These are phyloP conservation scores for Camelina laxa DNA, from an alignment of 345 rosid genomes.

Conservation along the genomic window DNA sequence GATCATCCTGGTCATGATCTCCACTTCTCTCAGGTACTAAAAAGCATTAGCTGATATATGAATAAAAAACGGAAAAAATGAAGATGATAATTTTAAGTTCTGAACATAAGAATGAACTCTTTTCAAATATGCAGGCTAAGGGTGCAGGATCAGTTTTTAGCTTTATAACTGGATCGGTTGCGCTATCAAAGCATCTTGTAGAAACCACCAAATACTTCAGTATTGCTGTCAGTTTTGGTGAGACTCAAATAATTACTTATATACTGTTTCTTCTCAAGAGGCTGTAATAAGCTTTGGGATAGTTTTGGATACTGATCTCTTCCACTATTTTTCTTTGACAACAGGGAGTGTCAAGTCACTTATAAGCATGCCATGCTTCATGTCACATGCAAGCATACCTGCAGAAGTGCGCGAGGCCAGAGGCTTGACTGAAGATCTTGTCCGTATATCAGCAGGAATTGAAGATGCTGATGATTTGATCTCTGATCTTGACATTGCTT, in stretches of 20 bases:
- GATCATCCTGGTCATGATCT: conserved; percentile 82
- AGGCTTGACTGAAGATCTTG: conserved; percentile 89
- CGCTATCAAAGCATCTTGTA: conserved; percentile 85
- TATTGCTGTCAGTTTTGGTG: conserved; percentile 97
- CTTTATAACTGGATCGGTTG: conserved; percentile 87
- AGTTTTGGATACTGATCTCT: conserved; percentile 8
- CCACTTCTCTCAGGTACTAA: conserved; percentile 85
- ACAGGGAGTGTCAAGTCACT: conserved; percentile 95
- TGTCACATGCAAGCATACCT: conserved; percentile 98
- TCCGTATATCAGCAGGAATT: conserved; percentile 88
- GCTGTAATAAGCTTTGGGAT: not conserved
- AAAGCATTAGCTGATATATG: not conserved
- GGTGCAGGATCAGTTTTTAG: conserved; percentile 98
- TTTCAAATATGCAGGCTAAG: conserved; percentile 62
- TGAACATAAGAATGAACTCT: not conserved
- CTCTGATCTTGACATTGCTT: conserved; percentile 77
- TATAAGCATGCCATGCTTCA: conserved; percentile 97
- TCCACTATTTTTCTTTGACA: conserved; percentile 19
- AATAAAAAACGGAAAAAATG: not conserved
- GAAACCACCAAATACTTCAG: conserved; percentile 91
- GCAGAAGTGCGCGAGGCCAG: conserved; percentile 80
- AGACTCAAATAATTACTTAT: conserved; percentile 20
- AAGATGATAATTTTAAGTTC: not conserved
- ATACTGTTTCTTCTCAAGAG: not conserved
- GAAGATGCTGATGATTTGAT: conserved; percentile 93